Evolutionary conservation across 768 basidiomycete genomes (phyloP), one percentile per base, ranked within the genome.

Genomic region (Postia placenta): DNA sequence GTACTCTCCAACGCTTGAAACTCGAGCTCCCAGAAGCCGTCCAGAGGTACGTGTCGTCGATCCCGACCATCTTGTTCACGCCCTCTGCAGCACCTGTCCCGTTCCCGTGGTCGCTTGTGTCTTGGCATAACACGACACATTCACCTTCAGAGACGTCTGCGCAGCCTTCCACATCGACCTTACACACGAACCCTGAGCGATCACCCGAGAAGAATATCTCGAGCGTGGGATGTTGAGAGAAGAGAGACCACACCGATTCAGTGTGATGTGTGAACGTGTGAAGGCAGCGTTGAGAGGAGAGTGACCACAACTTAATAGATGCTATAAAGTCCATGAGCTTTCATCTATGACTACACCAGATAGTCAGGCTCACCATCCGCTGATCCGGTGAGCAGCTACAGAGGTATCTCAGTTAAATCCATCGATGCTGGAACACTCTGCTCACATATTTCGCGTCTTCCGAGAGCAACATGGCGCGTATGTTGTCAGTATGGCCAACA

Each of bases 211-310:
- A 97, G 70, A 99, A 99, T 1, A 82, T 74, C 63, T 80, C 82
- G 45, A 99, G 74, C 6, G 85, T 81, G 0, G 93, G 90, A 63
- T 98, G 93, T 0, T 81, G 75, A 7, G 93, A 95, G 61, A 80
- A 81, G 5, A 99, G 72, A 0, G 94, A 85, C 95, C 96, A 98
- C 40, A 97, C 92, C 12, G 87, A 88, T 52, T 94, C 92, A 12
- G 88, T 83, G 63, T 98, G 95, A 60, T 97, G 86, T 0, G 90
- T 89, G 70, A 97, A 99, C 1, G 95, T 98, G 60, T 99, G 93
- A 14, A 99, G 69, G 60, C 92, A 95, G 11, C 88, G 78, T 62
- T 97, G 93, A 0, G 90, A 81, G 1, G 78, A 68, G 15, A 97
- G 74, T 1, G 94, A 97, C 96, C 96, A 99, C 24, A 98, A 78